These are phyloP conservation scores for Agrocybe chaxingu DNA, from an alignment of 768 basidiomycete species.

Conservation along the genomic window DNA sequence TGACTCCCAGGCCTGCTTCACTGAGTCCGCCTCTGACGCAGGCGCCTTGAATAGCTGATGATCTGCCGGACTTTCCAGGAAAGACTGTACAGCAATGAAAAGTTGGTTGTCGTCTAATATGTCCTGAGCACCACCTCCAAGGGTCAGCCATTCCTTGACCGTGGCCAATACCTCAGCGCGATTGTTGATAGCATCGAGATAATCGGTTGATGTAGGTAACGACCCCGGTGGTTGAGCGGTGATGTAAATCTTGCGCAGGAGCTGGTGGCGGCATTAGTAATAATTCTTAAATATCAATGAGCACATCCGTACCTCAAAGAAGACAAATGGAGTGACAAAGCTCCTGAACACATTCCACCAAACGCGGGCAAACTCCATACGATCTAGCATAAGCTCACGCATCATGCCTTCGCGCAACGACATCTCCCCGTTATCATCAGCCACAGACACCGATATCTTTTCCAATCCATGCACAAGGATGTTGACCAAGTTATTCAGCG, in stretches of 20 bases:
- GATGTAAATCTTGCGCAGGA: slow-evolving; percentile 73
- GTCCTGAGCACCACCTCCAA: slow-evolving; percentile 78
- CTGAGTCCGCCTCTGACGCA: slow-evolving; percentile 39
- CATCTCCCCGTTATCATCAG: slow-evolving; percentile 87
- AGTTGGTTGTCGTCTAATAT: slow-evolving; percentile 69
- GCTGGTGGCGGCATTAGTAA: slow-evolving; percentile 35
- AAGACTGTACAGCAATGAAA: slow-evolving; percentile 52
- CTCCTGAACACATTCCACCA: slow-evolving; percentile 87
- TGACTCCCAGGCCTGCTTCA: slow-evolving; percentile 43
- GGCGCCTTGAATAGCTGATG: slow-evolving; percentile 44
- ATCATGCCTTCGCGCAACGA: slow-evolving; percentile 72
- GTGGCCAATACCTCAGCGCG: slow-evolving; percentile 65
- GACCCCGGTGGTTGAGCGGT: slow-evolving; percentile 43
- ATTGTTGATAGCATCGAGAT: slow-evolving; percentile 45
- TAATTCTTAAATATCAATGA: background rate
- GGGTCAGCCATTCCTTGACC: slow-evolving; percentile 67
- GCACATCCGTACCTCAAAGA: slow-evolving; percentile 68
- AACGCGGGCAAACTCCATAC: slow-evolving; percentile 65
- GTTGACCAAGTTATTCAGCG: slow-evolving; percentile 69
- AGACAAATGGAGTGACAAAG: slow-evolving; percentile 75
- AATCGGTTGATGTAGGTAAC: slow-evolving; percentile 39
- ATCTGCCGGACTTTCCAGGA: slow-evolving; percentile 55
- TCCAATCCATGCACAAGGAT: slow-evolving; percentile 76
- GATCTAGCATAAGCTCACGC: slow-evolving; percentile 69
- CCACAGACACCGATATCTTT: slow-evolving; percentile 74